These are phyloP conservation scores for Cicer arietinum DNA, from an alignment of 306 rosid genomes.

Conservation along the genomic window DNA sequence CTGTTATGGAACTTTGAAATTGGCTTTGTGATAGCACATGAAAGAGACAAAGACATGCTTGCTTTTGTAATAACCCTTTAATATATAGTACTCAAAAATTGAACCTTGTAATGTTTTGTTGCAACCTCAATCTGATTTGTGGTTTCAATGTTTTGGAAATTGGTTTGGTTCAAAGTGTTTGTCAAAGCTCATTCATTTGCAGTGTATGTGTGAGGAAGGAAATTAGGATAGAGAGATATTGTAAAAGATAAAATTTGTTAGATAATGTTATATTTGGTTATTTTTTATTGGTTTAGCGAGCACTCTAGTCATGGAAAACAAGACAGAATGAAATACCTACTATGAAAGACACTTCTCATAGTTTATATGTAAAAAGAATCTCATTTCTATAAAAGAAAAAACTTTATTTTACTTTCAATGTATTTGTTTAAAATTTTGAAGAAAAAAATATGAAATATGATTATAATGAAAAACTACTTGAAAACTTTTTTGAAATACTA, in stretches of 20 bases:
- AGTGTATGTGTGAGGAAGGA: conserved; percentile 30
- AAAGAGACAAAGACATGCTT: conserved; percentile 46
- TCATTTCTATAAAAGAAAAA: too few relatives aligned
- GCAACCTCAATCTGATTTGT: neutral
- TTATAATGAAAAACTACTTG: neutral
- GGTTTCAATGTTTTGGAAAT: neutral
- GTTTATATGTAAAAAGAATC: neutral
- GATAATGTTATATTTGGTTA: neutral
- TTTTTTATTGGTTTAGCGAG: neutral
- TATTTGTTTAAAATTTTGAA: too few relatives aligned
- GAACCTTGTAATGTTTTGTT: neutral
- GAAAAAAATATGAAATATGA: neutral
- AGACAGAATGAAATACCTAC: neutral
- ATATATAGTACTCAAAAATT: neutral
- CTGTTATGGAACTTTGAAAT: conserved; percentile 35
- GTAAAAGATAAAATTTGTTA: conserved; percentile 18
- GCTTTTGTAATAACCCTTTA: neutral
- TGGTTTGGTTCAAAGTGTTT: neutral
- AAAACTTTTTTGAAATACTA: neutral
- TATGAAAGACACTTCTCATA: neutral
- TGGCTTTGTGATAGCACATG: conserved; percentile 44
- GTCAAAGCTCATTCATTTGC: neutral
- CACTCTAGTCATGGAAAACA: neutral
- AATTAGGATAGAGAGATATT: conserved; percentile 36
- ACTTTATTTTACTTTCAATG: too few relatives aligned